phyloP scores from a whole-genome alignment of 192 early-diverging fungal genomes.

The Rhizophagus sp. region DNA sequence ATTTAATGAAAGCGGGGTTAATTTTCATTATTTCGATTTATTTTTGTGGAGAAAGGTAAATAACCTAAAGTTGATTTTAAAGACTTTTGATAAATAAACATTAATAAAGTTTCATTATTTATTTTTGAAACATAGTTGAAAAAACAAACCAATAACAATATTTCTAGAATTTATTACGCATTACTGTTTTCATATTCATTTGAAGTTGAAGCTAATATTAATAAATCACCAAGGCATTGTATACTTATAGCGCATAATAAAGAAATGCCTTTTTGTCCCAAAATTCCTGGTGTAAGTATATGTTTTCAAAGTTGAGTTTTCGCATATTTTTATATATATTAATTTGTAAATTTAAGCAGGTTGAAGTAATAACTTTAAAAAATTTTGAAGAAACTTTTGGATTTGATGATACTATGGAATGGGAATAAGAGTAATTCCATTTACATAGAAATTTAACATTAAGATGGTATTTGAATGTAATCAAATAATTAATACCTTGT shows the following conservation, averaged over 20 bases:
- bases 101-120: no score
- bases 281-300: slow-evolving; percentile 15
- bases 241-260: not conserved
- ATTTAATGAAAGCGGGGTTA: not conserved
- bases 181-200: not conserved
- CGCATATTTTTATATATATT: not conserved
- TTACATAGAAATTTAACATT: no score
- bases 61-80: not conserved
- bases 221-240: not conserved
- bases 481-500: no score
- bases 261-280: not conserved
- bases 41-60: not conserved
- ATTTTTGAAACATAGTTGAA: not conserved
- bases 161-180: not conserved
- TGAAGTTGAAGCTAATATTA: not conserved
- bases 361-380: not conserved
- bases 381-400: not conserved
- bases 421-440: not conserved
- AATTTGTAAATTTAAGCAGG: not conserved
- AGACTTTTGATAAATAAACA: no score
- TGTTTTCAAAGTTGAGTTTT: not conserved
- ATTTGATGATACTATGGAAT: not conserved
- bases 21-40: not conserved
- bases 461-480: no score
- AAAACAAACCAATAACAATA: not conserved